phyloP scores from a whole-genome alignment of 345 rosid species.

The Brassica napus region Da-Ae NC_063441.1:7144501-7145000 shows the following conservation, averaged over 20 bases:
- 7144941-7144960: slow-evolving; percentile 18
- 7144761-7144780: slow-evolving; percentile 69
- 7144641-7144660: slow-evolving; percentile 26
- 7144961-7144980: slow-evolving; percentile 83
- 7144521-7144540: slow-evolving; percentile 50
- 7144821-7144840: slow-evolving; percentile 64
- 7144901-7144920: slow-evolving; percentile 29
- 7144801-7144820: slow-evolving; percentile 82
- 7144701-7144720: slow-evolving; percentile 77
- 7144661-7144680: neutral
- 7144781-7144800: slow-evolving; percentile 96
- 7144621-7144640: slow-evolving; percentile 68
- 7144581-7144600: slow-evolving; percentile 40
- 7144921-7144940: neutral
- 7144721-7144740: slow-evolving; percentile 65
- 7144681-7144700: neutral
- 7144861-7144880: slow-evolving; percentile 83
- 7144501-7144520: slow-evolving; percentile 27
- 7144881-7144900: slow-evolving; percentile 88
- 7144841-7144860: slow-evolving; percentile 66
- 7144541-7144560: slow-evolving; percentile 52
- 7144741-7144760: slow-evolving; percentile 62
- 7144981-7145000: slow-evolving; percentile 96
- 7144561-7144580: slow-evolving; percentile 49
- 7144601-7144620: slow-evolving; percentile 32